Base-by-base conservation (phyloP, 129 eudicot genomes). In the Ambrosia artemisiifolia region DNA sequence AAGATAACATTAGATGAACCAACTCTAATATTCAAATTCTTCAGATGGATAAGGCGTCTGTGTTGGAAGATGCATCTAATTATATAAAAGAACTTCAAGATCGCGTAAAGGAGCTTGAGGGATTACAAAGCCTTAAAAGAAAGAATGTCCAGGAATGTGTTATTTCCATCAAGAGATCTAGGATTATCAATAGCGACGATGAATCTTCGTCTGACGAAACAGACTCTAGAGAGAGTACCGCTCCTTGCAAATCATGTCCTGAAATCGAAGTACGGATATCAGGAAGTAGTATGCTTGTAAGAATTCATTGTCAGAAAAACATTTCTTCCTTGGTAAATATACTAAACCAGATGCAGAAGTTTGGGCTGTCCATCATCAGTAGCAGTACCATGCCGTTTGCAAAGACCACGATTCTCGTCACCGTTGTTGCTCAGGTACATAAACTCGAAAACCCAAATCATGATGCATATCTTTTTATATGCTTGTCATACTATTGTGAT, bases 41-140 rank as follows among this genome's bases (percentile, higher is more conserved):
- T 63, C 67, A 87, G 89, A 75, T 87, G 87, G 92, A 87, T 43
- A 87, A 87, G 72, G 83, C 87, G 5, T 79, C 92, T 2, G 79
- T 87, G 42, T 72, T 87, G 2, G 80, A 69, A 65, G 92, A 84
- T 51, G 87, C 92, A 10, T 50, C 80, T 0, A 78, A 24, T 56
- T 84, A 87, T 80, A 47, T 84, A 76, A 87, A 84, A 79, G 70
- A 73, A 14, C 89, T 87, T 32, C 70, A 87, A 79, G 82, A 55
- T 57, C 80, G 65, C 1, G 79, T 67, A n/a, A 87, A 81, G 69
- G 63, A 50, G 32, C 81, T 85, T 1, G 95, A 88, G 67, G 78
- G 77, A 42, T 69, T 62, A 60, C 13, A 64, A 38, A 34, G 66
- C 6, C n/a, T 3, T 3, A 81, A 63, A 63, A 78, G 73, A 46